These are phyloP conservation scores for Apiotrichum siamense DNA, from an alignment of 1,284 basidiomycete genomes.

Conservation along the genomic window DNA sequence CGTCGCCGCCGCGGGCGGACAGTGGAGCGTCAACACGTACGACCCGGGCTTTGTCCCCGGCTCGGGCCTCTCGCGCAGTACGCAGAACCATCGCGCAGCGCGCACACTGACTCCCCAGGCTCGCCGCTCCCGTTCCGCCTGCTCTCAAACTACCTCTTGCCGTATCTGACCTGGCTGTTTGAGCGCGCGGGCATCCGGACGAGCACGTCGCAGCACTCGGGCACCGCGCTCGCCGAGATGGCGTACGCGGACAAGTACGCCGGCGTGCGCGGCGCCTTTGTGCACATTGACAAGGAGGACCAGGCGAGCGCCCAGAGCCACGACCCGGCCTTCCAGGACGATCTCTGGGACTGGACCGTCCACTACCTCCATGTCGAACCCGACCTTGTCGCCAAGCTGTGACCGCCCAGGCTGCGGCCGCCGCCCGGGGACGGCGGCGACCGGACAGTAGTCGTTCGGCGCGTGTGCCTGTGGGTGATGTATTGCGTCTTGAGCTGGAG, in stretches of 20 bases:
- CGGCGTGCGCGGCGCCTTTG: slow-evolving; percentile 16
- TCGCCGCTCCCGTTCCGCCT: neutral
- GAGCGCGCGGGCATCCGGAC: neutral
- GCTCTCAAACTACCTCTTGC: neutral
- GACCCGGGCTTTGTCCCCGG: slow-evolving; percentile 23
- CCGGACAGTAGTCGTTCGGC: no score
- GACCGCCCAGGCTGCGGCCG: no score
- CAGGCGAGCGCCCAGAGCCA: slow-evolving; percentile 12
- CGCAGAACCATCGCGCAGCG: neutral
- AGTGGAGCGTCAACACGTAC: slow-evolving; percentile 16
- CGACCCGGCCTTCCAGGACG: slow-evolving; percentile 16
- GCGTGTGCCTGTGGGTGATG: no score
- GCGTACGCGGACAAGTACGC: slow-evolving; percentile 3
- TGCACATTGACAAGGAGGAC: slow-evolving; percentile 5
- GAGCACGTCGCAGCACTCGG: neutral
- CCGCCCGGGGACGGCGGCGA: no score
- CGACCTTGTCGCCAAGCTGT: no score
- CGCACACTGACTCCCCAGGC: neutral
- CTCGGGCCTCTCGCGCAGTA: neutral
- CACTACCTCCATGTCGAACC: neutral
- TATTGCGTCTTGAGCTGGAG: no score
- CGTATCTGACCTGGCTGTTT: neutral
- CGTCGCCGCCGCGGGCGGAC: neutral
- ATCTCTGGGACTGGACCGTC: slow-evolving; percentile 24
- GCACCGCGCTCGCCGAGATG: slow-evolving; percentile 7